These are phyloP conservation scores for Hemisphaericaspora subhashii DNA, from an alignment of 1,139 yeast genomes.

Conservation along the genomic window DNA sequence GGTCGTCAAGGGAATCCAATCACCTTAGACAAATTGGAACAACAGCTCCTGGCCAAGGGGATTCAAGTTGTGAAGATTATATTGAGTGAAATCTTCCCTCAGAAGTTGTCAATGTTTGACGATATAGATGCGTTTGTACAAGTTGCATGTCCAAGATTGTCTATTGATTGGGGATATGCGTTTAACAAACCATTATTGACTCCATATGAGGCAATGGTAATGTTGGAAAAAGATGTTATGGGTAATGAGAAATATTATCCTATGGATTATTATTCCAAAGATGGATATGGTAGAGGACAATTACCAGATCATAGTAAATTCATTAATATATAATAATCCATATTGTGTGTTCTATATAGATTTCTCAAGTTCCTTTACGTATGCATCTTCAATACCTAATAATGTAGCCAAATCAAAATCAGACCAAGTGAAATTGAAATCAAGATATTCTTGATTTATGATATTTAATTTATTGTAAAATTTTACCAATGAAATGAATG, in stretches of 20 bases:
- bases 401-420: conserved; percentile 62
- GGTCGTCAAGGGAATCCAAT: conserved; percentile 93
- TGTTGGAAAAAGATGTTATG: conserved; percentile 68
- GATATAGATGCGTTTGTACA: conserved; percentile 95
- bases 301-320: conserved; percentile 43
- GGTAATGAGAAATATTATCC: conserved; percentile 76
- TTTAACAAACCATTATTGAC: conserved; percentile 88
- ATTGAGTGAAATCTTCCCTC: conserved; percentile 90
- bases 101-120: conserved; percentile 88
- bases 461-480: conserved; percentile 51
- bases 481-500: conserved; percentile 49
- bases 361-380: conserved; percentile 7
- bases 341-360: conserved; percentile 4
- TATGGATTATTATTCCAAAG: conserved; percentile 90
- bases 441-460: conserved; percentile 43
- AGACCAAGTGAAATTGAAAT: conserved; percentile 50
- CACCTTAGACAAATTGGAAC: conserved; percentile 68
- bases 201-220: conserved; percentile 95
- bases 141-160: conserved; percentile 94
- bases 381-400: conserved; percentile 54
- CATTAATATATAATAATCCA: conserved; percentile 1
- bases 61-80: conserved; percentile 77
- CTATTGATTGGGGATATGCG: conserved; percentile 99
- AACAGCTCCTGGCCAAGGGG: conserved; percentile 51
- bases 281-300: conserved; percentile 92